These are phyloP conservation scores for Mortierella sp. DNA, from an alignment of 371 early-diverging fungal species.

Conservation along the genomic window DNA sequence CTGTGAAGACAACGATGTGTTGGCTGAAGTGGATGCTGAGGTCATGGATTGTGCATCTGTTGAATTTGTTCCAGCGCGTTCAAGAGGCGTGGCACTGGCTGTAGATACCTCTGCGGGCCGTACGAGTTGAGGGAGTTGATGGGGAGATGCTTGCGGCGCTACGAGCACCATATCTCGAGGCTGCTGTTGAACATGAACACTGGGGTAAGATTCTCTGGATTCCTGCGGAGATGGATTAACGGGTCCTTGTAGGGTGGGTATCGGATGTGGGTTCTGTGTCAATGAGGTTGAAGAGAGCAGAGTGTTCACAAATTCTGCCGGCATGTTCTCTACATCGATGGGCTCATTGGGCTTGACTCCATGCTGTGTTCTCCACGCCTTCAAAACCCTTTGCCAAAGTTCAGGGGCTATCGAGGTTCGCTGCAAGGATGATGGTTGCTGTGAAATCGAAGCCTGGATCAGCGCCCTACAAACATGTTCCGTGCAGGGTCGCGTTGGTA, in stretches of 20 bases:
- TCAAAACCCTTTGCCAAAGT: conserved; percentile 36
- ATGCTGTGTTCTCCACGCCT: conserved; percentile 19
- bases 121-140: too few relatives aligned
- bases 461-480: conserved; percentile 36
- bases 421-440: conserved; percentile 31
- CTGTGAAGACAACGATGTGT: conserved; percentile 1
- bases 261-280: background rate
- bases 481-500: conserved; percentile 29
- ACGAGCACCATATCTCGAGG: too few relatives aligned
- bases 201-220: background rate
- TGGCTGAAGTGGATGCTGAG: background rate
- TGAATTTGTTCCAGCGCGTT: conserved; percentile 14
- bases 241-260: background rate
- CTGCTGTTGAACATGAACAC: background rate
- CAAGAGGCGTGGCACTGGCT: too few relatives aligned
- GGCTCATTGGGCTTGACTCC: conserved; percentile 4
- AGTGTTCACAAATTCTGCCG: conserved; percentile 25
- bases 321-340: conserved; percentile 31
- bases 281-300: conserved; percentile 13
- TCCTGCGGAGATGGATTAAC: background rate
- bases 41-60: background rate
- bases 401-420: conserved; percentile 23
- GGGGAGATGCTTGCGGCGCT: too few relatives aligned
- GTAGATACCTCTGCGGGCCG: too few relatives aligned
- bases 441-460: conserved; percentile 18